A percentile compares a stretch with the other conserved stretches of the same genome.
Evolutionary conservation across 2,329 filamentous ascomycete species (phyloP).

Genomic region (Epichloe brachyelytri): DNA sequence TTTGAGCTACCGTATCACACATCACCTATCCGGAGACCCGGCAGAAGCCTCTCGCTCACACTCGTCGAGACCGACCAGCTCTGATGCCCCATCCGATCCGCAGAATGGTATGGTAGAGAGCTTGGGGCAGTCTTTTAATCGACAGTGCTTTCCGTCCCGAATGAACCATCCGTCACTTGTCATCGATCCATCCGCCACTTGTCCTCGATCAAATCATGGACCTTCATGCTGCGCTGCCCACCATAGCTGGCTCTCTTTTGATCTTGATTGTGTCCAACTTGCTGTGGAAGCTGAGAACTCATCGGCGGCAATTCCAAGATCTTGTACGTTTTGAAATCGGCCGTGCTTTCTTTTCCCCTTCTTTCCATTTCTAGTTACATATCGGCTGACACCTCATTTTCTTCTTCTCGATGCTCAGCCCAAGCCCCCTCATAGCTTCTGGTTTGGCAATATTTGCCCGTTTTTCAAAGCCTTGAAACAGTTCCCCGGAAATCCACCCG

Average conservation of each 20-base stretch:
- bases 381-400: background rate
- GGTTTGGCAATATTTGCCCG: background rate
- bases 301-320: background rate
- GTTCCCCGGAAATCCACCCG: background rate
- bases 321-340: background rate
- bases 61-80: no score
- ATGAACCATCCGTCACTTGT: background rate
- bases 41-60: no score
- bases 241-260: background rate
- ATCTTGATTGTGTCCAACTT: background rate
- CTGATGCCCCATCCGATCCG: background rate
- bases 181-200: background rate
- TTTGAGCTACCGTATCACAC: no score
- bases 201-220: background rate
- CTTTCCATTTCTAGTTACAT: background rate
- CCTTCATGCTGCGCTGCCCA: background rate
- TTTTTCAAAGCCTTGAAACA: background rate
- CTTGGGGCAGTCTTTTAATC: background rate
- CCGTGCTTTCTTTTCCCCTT: background rate
- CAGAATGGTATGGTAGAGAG: background rate
- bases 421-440: constrained; percentile 1
- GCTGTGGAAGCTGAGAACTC: background rate
- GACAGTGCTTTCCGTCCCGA: background rate
- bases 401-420: background rate
- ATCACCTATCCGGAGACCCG: no score